These are phyloP conservation scores for Gracilariopsis chorda DNA, from an alignment of 23 red algal species.

Conservation along the genomic window DNA sequence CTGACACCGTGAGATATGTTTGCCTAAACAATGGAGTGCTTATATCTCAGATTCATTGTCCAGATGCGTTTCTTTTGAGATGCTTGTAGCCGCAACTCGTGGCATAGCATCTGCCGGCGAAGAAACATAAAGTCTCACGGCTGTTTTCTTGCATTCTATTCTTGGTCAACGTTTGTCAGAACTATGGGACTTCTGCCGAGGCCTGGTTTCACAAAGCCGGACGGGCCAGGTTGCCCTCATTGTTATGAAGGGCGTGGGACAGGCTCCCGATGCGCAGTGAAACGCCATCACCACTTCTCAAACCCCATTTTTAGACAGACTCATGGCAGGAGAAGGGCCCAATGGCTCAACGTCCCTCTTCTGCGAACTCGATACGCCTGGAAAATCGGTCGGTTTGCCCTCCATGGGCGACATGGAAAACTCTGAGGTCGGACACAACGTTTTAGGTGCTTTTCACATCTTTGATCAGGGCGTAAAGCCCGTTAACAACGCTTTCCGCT, in stretches of 20 bases:
- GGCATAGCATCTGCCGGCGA: too few relatives aligned
- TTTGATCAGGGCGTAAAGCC: conserved; percentile 76
- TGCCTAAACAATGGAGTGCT: too few relatives aligned
- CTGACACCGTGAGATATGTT: too few relatives aligned
- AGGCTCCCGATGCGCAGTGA: conserved; percentile 19
- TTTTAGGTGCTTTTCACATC: conserved; percentile 62
- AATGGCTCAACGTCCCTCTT: conserved; percentile 37
- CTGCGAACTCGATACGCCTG: conserved; percentile 64
- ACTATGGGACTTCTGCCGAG: conserved; percentile 6
- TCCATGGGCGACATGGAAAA: conserved; percentile 79
- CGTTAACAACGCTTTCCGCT: conserved; percentile 54
- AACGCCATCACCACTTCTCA: conserved; percentile 46
- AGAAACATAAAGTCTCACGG: too few relatives aligned
- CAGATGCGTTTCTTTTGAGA: too few relatives aligned
- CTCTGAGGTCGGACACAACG: conserved; percentile 83
- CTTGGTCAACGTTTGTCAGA: neutral
- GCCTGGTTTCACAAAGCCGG: conserved; percentile 27
- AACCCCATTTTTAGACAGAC: conserved; percentile 66
- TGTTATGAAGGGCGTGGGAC: conserved; percentile 66
- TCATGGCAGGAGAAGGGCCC: conserved; percentile 58
- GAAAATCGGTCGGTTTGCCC: conserved; percentile 74
- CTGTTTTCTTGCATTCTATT: too few relatives aligned
- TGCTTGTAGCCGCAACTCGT: too few relatives aligned
- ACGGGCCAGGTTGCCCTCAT: conserved; percentile 66
- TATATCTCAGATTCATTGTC: too few relatives aligned